Evolutionary conservation across 129 eudicot genomes (phyloP).

Genomic region (Lonicera japonica): DNA sequence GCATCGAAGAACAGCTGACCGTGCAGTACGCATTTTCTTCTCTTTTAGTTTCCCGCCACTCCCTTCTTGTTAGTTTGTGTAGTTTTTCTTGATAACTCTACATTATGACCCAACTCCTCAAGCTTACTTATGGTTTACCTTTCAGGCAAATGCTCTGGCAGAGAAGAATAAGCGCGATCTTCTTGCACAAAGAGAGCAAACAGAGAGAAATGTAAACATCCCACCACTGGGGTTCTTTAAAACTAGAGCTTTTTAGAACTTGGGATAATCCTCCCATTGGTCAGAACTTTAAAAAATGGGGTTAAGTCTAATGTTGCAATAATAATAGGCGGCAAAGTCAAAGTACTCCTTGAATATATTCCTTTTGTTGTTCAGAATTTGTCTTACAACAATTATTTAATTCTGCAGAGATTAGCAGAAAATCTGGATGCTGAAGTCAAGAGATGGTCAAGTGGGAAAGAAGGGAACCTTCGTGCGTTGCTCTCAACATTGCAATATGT

Average conservation of each 20-base stretch:
- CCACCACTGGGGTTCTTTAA: conserved; percentile 1
- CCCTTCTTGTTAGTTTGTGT: neutral
- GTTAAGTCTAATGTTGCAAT: too few relatives aligned
- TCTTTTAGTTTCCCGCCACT: neutral
- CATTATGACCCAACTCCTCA: neutral
- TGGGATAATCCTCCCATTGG: too few relatives aligned
- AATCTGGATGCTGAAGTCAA: conserved; percentile 90
- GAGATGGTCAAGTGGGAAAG: conserved; percentile 96
- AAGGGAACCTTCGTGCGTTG: conserved; percentile 94
- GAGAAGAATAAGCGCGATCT: conserved; percentile 94
- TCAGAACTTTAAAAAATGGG: too few relatives aligned
- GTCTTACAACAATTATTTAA: neutral
- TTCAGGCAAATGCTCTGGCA: conserved; percentile 91
- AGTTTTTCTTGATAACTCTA: neutral
- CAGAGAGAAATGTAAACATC: conserved; percentile 68
- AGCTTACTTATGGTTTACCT: conserved; percentile 15
- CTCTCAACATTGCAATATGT: conserved; percentile 98
- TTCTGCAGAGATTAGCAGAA: conserved; percentile 87
- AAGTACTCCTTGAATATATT: neutral
- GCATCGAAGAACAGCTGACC: conserved; percentile 93
- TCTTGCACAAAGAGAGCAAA: conserved; percentile 86
- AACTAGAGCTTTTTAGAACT: neutral
- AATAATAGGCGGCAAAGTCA: too few relatives aligned
- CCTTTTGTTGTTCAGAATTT: neutral
- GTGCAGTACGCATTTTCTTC: conserved; percentile 60